Percentiles rank a stretch among this genome's conserved stretches.
These are phyloP conservation scores for Microsporum audouinii DNA, from an alignment of 2,329 filamentous ascomycete species.

Conservation along the genomic window DNA sequence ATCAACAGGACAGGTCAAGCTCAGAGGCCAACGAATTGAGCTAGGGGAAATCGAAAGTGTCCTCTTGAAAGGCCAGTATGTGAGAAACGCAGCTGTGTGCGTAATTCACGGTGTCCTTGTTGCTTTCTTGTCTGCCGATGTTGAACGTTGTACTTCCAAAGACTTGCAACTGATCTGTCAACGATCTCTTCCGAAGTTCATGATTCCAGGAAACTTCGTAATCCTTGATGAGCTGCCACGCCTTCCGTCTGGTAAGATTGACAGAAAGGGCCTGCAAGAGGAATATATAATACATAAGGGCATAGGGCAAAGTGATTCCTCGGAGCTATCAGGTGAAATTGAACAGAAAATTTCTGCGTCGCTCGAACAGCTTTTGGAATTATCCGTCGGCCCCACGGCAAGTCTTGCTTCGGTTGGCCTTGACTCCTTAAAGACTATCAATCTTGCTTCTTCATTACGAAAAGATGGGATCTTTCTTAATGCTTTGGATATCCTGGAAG, in stretches of 20 bases:
- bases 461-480: slow-evolving; percentile 43
- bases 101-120: slow-evolving; percentile 60
- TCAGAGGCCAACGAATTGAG: slow-evolving; percentile 74
- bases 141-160: slow-evolving; percentile 27
- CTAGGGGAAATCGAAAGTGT: slow-evolving; percentile 76
- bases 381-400: slow-evolving; percentile 27
- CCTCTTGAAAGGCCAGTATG: slow-evolving; percentile 48
- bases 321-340: slow-evolving; percentile 17
- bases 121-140: slow-evolving; percentile 55
- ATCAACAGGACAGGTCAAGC: slow-evolving; percentile 68
- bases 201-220: slow-evolving; percentile 67
- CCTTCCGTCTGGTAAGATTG: slow-evolving; percentile 72
- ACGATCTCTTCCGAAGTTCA: slow-evolving; percentile 68
- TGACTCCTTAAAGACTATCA: slow-evolving; percentile 55
- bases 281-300: slow-evolving; percentile 37
- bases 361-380: slow-evolving; percentile 34
- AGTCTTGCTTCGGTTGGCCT: slow-evolving; percentile 47
- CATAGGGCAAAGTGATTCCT: slow-evolving; percentile 8
- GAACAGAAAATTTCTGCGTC: slow-evolving; percentile 30
- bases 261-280: slow-evolving; percentile 52
- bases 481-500: slow-evolving; percentile 51
- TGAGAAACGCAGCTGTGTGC: slow-evolving; percentile 55
- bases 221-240: slow-evolving; percentile 56
- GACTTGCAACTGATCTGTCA: slow-evolving; percentile 50
- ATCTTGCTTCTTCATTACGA: slow-evolving; percentile 54